These are phyloP conservation scores for Trichoderma simmonsii DNA, from an alignment of 2,329 filamentous ascomycete species.

Conservation along the genomic window DNA sequence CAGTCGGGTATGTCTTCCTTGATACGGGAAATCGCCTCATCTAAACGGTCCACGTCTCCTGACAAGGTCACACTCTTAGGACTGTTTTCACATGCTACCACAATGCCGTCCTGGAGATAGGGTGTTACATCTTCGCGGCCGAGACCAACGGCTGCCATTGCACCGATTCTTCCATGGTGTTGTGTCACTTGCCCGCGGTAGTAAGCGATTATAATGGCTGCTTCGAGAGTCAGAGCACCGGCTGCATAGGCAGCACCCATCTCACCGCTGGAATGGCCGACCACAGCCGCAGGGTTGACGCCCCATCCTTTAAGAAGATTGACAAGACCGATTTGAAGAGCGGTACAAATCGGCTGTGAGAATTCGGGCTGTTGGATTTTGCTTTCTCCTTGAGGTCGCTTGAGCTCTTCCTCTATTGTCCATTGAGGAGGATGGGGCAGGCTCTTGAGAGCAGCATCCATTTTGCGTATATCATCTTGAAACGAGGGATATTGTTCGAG, in stretches of 20 bases:
- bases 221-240: not conserved
- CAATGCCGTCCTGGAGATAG: conserved; percentile 11
- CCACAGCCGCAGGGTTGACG: not conserved
- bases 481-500: not conserved
- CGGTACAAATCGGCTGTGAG: conserved; percentile 7
- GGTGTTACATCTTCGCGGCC: not conserved
- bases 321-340: conserved; percentile 3
- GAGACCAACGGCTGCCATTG: conserved; percentile 13
- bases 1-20: conserved; percentile 35
- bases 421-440: not conserved
- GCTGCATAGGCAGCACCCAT: conserved; percentile 27
- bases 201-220: conserved; percentile 6
- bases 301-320: not conserved
- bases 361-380: not conserved
- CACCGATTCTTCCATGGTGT: not conserved
- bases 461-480: not conserved
- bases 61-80: conserved; percentile 48
- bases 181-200: not conserved
- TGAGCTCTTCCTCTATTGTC: conserved; percentile 9
- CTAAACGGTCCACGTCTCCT: conserved; percentile 42
- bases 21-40: conserved; percentile 31
- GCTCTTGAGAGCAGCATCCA: not conserved
- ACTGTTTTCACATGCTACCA: conserved; percentile 47
- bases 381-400: not conserved
- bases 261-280: conserved; percentile 15